A percentile compares a stretch with the other conserved stretches of the same genome.
Conservation (phyloP, 2,329 filamentous ascomycete genomes). For the Stachybotrys chartarum region DNA sequence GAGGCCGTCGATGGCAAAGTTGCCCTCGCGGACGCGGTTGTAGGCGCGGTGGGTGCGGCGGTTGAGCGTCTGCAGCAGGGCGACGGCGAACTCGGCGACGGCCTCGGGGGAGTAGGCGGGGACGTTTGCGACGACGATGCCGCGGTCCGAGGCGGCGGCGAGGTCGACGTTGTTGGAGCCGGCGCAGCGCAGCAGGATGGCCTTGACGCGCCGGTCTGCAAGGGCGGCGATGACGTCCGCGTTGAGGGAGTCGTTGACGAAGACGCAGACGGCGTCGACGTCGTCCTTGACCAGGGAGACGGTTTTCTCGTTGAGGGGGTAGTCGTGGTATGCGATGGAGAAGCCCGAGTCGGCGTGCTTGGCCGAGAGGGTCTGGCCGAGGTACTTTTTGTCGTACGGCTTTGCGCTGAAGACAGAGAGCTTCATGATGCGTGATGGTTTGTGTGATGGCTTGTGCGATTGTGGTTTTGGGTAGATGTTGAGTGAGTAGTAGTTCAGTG, state of each 20-base stretch:
- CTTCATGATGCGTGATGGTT: slow-evolving; percentile 34
- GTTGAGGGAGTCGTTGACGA: slow-evolving; percentile 57
- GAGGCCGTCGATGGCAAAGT: slow-evolving; percentile 60
- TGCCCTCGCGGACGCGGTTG: slow-evolving; percentile 61
- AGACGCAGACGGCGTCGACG: slow-evolving; percentile 55
- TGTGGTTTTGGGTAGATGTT: not conserved
- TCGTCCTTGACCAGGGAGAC: slow-evolving; percentile 43
- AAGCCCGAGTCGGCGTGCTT: slow-evolving; percentile 26
- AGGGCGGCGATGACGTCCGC: slow-evolving; percentile 44
- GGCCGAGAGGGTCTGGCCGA: slow-evolving; percentile 34
- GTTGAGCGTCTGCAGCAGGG: slow-evolving; percentile 59
- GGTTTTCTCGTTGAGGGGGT: slow-evolving; percentile 48
- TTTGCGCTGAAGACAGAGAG: slow-evolving; percentile 60
- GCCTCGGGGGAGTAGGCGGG: slow-evolving; percentile 63
- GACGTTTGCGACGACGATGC: slow-evolving; percentile 58
- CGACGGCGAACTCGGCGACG: slow-evolving; percentile 64
- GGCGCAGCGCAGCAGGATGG: slow-evolving; percentile 59
- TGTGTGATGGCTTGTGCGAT: not conserved
- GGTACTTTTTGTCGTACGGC: slow-evolving; percentile 52
- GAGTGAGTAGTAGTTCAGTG: not conserved
- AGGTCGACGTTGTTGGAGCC: slow-evolving; percentile 64
- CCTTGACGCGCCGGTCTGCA: slow-evolving; percentile 40
- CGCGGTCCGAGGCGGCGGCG: slow-evolving; percentile 41
- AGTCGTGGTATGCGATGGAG: slow-evolving; percentile 50
- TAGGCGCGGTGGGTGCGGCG: slow-evolving; percentile 62